Base-by-base conservation (phyloP, 495 filamentous ascomycete genomes). In the Annulohypoxylon moriforme region DNA sequence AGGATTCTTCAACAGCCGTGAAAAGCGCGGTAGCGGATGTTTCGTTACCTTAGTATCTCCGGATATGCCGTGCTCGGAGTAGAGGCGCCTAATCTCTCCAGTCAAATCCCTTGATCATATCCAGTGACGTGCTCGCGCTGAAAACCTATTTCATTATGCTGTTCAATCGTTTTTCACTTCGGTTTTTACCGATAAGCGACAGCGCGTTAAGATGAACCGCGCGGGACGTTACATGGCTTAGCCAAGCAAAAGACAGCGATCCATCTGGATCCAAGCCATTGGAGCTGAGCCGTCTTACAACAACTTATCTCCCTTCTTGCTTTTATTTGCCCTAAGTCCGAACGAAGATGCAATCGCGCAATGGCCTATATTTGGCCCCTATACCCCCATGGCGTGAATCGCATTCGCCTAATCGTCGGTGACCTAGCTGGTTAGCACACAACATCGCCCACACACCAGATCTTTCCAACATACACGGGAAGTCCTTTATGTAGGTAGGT, bases 351-450 rank as follows among this genome's bases (percentile, higher is more conserved):
- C n/a, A 44, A 20, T 44, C 40, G 40, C 4, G 40, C 40, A 44
- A 20, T 18, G 3, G 40, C 40, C 4, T 18, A n/a, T 22, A 50
- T 14, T 22, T 50, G 24, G 46, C 1, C 18, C 46, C 22, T 27
- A 27, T 50, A n/a, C 7, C n/a, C 18, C 44, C 20, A 27, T 50
- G 22, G 24, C 13, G 13, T 14, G 20, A 50, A 25, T 50, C 46
- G 46, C 20, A 25, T 11, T 50, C 46, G 46, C 46, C 22, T 24
- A 50, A 24, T 11, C 11, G 20, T 50, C 46, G 46, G 46, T 50
- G 46, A 50, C 46, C 46, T 50, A 27, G 46, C 46, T 50, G 46
- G 46, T 50, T 50, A 50, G 46, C 18, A 50, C 24, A 27, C 46
- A 4, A 27, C 46, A 25, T 50, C 20, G 27, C 24, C 46, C 46